These are phyloP conservation scores for Cyclostephanos invisitatus DNA, from an alignment of 108 stramenopile species.

Conservation along the genomic window DNA sequence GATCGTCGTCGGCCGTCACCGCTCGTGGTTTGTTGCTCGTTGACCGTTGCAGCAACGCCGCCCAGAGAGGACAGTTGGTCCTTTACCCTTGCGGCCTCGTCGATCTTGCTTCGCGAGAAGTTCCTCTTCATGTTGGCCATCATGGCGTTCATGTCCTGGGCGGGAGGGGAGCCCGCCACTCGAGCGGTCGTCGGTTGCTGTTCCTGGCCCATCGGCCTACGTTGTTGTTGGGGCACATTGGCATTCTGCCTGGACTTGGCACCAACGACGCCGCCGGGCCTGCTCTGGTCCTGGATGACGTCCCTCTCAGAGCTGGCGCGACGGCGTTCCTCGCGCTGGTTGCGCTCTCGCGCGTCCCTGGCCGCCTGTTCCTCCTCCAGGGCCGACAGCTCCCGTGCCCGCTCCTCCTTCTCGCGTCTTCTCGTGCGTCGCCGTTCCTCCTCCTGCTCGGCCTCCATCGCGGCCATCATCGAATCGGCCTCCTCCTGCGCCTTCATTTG, in stretches of 20 bases:
- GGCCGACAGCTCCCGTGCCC: constrained; percentile 14
- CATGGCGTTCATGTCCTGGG: constrained; percentile 14
- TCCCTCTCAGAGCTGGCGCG: constrained; percentile 26
- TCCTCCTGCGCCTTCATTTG: constrained; percentile 2
- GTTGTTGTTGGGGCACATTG: neutral
- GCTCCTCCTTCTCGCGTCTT: constrained; percentile 10
- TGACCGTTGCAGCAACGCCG: neutral
- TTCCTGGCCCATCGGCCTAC: neutral
- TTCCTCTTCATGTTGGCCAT: constrained; percentile 31
- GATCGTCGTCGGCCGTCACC: neutral
- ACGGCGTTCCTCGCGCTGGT: constrained; percentile 20
- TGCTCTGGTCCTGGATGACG: constrained; percentile 18
- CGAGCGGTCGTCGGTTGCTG: neutral
- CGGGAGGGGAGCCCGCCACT: neutral
- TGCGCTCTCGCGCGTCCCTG: neutral
- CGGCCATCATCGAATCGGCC: constrained; percentile 3
- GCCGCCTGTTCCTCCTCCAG: constrained; percentile 10
- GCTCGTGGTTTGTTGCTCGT: neutral
- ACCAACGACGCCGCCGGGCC: neutral
- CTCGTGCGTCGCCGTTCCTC: neutral
- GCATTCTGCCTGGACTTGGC: neutral
- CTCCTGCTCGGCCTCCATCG: constrained; percentile 19
- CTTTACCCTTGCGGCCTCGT: constrained; percentile 32
- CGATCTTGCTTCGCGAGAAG: constrained; percentile 23
- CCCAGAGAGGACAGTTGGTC: constrained; percentile 19